A percentile compares a stretch with the other conserved stretches of the same genome.
These are phyloP conservation scores for Knufia fluminis DNA, from an alignment of 2,329 filamentous ascomycete genomes.

Conservation along the genomic window DNA sequence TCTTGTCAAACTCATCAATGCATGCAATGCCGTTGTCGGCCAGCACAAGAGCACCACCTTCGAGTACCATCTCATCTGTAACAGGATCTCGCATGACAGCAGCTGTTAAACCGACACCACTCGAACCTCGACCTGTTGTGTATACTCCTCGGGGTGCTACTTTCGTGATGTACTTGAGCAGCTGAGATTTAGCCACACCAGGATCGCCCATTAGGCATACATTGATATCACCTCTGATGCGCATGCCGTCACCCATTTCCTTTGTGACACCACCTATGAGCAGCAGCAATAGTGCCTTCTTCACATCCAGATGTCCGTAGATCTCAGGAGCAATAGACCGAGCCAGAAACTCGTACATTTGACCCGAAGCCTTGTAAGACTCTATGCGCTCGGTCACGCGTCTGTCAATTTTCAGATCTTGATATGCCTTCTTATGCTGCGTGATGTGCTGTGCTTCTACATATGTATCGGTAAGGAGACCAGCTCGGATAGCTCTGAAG, in stretches of 20 bases:
- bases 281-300: constrained; percentile 91
- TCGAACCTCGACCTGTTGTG: constrained; percentile 72
- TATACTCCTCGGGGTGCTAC: constrained; percentile 88
- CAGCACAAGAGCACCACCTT: constrained; percentile 68
- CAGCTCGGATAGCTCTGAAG: constrained; percentile 92
- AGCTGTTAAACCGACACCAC: constrained; percentile 70
- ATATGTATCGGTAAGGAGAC: constrained; percentile 94
- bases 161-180: constrained; percentile 97
- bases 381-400: constrained; percentile 75
- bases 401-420: constrained; percentile 77
- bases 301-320: constrained; percentile 90
- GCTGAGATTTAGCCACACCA: constrained; percentile 97
- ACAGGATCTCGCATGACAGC: constrained; percentile 74
- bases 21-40: constrained; percentile 77
- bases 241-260: constrained; percentile 95
- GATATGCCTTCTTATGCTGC: constrained; percentile 98
- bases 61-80: constrained; percentile 68
- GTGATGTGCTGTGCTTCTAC: constrained; percentile 86
- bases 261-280: constrained; percentile 95
- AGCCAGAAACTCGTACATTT: constrained; percentile 90
- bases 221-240: constrained; percentile 97
- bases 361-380: constrained; percentile 71
- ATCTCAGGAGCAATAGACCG: constrained; percentile 97
- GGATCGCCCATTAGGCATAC: constrained; percentile 98
- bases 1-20: constrained; percentile 80